Evolutionary conservation across 768 basidiomycete species (phyloP), one percentile per base, ranked within the genome.

Genomic region (Boletus speciosus): DNA sequence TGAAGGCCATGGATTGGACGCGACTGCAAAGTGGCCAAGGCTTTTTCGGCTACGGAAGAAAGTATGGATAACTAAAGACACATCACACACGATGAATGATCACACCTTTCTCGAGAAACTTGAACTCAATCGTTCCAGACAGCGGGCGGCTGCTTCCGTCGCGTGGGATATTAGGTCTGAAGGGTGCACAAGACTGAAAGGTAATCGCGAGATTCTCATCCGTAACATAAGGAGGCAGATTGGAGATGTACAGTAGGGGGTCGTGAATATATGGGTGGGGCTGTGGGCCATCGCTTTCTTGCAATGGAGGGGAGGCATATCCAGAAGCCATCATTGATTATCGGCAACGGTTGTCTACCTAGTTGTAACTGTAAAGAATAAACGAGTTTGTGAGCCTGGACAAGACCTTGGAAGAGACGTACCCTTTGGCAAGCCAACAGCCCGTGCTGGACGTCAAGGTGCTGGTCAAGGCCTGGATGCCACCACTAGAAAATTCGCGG

Each of bases 251-350:
- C 43, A 93, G 76, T 56, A 89, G 66, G 19, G 91, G 88, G 65
- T 93, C 89, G 66, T 88, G 86, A 60, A 93, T 81, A 73, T 90
- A 92, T 32, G 91, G 91, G 65, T 93, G 91, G 51, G 81, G 80
- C 51, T 71, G 69, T 56, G 66, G 68, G 43, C 56, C 60, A 49
- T 69, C 69, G 41, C 48, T 55, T 56, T 72, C 67, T 65, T 65
- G 71, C 49, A 65, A n/a, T 25, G 62, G 59, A 34, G 68, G 68
- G 38, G 69, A 67, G 54, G 61, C 59, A 59, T 72, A 72, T 70
- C 69, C 69, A 51, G 69, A 71, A 54, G 69, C 67, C 69, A 70
- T 70, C 71, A 52, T 56, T 60, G 69, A 71, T 64, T 55, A 70
- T 72, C 69, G 61, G 63, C 25, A 36, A 35, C 32, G 57, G 59